phyloP scores from a whole-genome alignment of 306 rosid species.

The Quercus variabilis region DNA sequence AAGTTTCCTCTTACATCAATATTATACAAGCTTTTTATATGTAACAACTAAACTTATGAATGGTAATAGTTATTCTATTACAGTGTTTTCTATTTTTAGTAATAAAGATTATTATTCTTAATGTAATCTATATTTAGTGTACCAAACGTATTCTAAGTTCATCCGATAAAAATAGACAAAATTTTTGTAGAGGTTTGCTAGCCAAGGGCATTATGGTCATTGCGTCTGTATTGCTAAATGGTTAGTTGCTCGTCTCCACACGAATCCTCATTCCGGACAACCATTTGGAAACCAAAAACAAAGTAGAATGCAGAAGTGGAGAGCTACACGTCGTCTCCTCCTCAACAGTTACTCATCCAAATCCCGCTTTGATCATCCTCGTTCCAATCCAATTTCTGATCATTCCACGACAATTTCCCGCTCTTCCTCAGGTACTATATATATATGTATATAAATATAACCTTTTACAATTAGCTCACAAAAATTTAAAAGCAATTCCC shows the following conservation, averaged over 20 bases:
- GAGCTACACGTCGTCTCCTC: conserved; percentile 35
- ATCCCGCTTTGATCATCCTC: conserved; percentile 25
- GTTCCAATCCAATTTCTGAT: not conserved
- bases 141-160: too few relatives aligned
- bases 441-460: too few relatives aligned
- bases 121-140: too few relatives aligned
- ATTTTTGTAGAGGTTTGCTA: too few relatives aligned
- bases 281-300: not conserved
- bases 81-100: too few relatives aligned
- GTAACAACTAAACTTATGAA: too few relatives aligned
- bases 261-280: not conserved
- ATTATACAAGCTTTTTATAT: too few relatives aligned
- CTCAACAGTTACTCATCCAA: conserved; percentile 27
- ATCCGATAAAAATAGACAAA: too few relatives aligned
- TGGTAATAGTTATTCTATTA: too few relatives aligned
- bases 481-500: not conserved
- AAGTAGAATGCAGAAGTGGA: conserved; percentile 43
- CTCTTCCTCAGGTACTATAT: conserved; percentile 28
- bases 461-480: not conserved
- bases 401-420: conserved; percentile 7
- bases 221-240: not conserved
- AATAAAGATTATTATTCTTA: too few relatives aligned
- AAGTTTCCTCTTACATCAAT: too few relatives aligned
- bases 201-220: not conserved
- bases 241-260: not conserved